Conservation (phyloP, 495 filamentous ascomycete genomes). For the Hyaloscypha finlandica region DNA sequence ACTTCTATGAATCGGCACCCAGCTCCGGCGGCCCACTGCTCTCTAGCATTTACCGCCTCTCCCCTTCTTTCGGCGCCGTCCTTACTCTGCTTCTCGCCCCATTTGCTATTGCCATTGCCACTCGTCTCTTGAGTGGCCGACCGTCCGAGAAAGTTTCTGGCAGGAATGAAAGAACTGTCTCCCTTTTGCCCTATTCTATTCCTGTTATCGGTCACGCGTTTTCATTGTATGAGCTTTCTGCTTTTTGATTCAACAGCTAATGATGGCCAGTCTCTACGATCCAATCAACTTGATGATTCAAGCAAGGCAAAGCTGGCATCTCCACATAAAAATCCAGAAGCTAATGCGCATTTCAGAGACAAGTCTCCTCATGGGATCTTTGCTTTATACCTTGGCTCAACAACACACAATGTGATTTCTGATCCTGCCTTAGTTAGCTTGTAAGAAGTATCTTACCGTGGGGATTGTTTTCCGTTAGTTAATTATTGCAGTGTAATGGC, state of each 20-base stretch:
- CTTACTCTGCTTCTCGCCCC: slow-evolving; percentile 13
- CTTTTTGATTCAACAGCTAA: slow-evolving; percentile 41
- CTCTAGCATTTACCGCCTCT: neutral
- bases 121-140: slow-evolving; percentile 21
- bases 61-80: neutral
- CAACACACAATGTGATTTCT: slow-evolving; percentile 44
- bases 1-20: slow-evolving; percentile 16
- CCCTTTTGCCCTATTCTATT: slow-evolving; percentile 58
- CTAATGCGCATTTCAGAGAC: slow-evolving; percentile 33
- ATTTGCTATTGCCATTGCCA: slow-evolving; percentile 19
- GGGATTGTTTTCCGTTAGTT: slow-evolving; percentile 41
- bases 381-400: slow-evolving; percentile 51
- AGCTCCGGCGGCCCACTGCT: neutral
- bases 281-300: slow-evolving; percentile 12
- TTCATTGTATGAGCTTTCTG: slow-evolving; percentile 46
- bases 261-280: slow-evolving; percentile 41
- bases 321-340: neutral
- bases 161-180: slow-evolving; percentile 35
- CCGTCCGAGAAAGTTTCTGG: neutral
- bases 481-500: slow-evolving; percentile 45
- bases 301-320: slow-evolving; percentile 12
- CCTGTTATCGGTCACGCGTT: slow-evolving; percentile 57
- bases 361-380: slow-evolving; percentile 49
- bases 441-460: neutral
- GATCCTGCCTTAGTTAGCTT: neutral